These are phyloP conservation scores for Schizopora paradoxa DNA, from an alignment of 1,284 basidiomycete species.

Conservation along the genomic window DNA sequence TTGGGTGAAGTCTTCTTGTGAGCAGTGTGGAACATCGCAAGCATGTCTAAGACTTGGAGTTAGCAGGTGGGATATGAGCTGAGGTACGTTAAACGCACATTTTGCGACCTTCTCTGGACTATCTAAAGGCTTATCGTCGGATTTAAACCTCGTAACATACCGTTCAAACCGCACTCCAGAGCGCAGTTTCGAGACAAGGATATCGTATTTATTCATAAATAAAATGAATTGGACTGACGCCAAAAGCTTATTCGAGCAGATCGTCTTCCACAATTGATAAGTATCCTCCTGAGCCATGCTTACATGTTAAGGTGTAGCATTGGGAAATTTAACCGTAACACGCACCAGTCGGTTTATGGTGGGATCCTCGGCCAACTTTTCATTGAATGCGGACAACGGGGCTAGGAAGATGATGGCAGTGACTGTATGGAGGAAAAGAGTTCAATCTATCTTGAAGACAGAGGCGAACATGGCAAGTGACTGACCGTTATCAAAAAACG, in stretches of 20 bases:
- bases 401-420: conserved; percentile 60
- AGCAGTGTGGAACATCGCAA: conserved; percentile 20
- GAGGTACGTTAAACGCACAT: conserved; percentile 19
- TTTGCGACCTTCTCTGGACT: conserved; percentile 21
- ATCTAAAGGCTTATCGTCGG: conserved; percentile 17
- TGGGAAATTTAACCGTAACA: conserved; percentile 12
- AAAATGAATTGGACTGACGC: conserved; percentile 21
- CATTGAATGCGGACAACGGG: conserved; percentile 62
- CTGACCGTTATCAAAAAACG: conserved; percentile 60
- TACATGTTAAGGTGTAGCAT: neutral
- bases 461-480: neutral
- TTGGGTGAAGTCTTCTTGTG: conserved; percentile 20
- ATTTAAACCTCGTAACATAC: conserved; percentile 22
- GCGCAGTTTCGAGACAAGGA: conserved; percentile 19
- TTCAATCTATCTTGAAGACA: too few relatives aligned
- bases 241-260: conserved; percentile 23
- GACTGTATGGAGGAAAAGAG: conserved; percentile 31
- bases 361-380: conserved; percentile 53
- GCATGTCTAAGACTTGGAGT: conserved; percentile 14
- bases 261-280: conserved; percentile 23
- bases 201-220: conserved; percentile 24
- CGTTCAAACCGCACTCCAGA: conserved; percentile 20
- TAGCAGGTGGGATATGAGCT: neutral
- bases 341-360: conserved; percentile 52
- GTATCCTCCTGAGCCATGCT: conserved; percentile 19